Percentiles rank a stretch among this genome's conserved stretches.
Evolutionary conservation across 441 rosid species (phyloP).

Genomic region (Francoa sonchifolia): DNA sequence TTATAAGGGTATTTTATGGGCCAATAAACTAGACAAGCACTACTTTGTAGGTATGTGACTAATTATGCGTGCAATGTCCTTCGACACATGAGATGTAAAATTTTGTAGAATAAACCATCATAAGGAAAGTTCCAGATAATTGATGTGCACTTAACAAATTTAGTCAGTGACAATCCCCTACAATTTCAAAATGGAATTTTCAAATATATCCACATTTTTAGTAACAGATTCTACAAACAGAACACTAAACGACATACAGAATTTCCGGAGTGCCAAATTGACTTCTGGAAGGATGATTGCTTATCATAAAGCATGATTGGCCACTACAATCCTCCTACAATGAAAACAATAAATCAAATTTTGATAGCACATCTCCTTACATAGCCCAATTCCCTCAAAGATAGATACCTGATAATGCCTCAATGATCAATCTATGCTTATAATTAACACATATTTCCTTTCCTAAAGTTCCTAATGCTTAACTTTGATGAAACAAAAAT

Average conservation of each 20-base stretch:
- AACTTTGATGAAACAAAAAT: too few species aligned
- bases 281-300: slow-evolving; percentile 26
- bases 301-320: slow-evolving; percentile 37
- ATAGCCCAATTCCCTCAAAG: not conserved
- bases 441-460: too few species aligned
- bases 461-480: too few species aligned
- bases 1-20: not conserved
- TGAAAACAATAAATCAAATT: slow-evolving; percentile 1
- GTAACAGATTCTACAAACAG: not conserved
- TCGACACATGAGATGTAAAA: too few species aligned
- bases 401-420: too few species aligned
- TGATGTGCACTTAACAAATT: too few species aligned
- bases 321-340: slow-evolving; percentile 49
- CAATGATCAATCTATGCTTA: too few species aligned
- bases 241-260: slow-evolving; percentile 29
- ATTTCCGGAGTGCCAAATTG: slow-evolving; percentile 34
- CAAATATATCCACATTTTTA: not conserved
- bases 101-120: too few species aligned
- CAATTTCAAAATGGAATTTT: not conserved
- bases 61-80: too few species aligned
- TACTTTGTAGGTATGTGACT: not conserved
- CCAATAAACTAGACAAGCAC: not conserved
- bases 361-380: not conserved
- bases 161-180: too few species aligned
- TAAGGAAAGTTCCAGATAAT: too few species aligned